Evolutionary conservation across 2,329 filamentous ascomycete species (phyloP).

Genomic region (Chaetoscypha palmicola): DNA sequence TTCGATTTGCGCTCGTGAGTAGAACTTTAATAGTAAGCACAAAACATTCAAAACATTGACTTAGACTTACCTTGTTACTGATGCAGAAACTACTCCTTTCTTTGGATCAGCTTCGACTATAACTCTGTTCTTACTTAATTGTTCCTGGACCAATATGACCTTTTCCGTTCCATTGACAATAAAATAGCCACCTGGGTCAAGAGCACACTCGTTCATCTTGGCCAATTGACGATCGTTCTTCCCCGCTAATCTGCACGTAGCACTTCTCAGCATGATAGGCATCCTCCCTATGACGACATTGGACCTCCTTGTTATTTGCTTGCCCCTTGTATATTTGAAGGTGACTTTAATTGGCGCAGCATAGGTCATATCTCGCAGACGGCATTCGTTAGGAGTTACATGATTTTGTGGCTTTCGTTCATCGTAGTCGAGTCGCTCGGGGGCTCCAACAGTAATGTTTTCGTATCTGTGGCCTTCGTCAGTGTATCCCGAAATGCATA

Average conservation of each 20-base stretch:
- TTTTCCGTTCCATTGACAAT: slow-evolving; percentile 97
- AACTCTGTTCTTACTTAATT: slow-evolving; percentile 97
- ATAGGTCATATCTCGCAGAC: slow-evolving; percentile 95
- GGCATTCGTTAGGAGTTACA: slow-evolving; percentile 93
- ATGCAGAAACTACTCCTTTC: slow-evolving; percentile 89
- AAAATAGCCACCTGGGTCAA: slow-evolving; percentile 96
- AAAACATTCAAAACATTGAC: not conserved
- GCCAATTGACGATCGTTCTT: slow-evolving; percentile 87
- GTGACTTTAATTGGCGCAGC: slow-evolving; percentile 90
- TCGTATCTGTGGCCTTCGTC: slow-evolving; percentile 47
- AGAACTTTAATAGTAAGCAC: slow-evolving; percentile 51
- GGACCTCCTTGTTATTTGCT: slow-evolving; percentile 64
- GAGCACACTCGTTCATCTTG: slow-evolving; percentile 84
- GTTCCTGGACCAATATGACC: slow-evolving; percentile 96
- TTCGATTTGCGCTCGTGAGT: slow-evolving; percentile 98
- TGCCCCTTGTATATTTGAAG: slow-evolving; percentile 80
- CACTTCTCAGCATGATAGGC: slow-evolving; percentile 95
- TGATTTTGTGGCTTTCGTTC: slow-evolving; percentile 62
- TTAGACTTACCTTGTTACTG: slow-evolving; percentile 61
- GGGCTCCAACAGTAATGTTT: slow-evolving; percentile 79
- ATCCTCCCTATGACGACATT: slow-evolving; percentile 81
- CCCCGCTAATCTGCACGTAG: slow-evolving; percentile 78
- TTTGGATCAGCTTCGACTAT: slow-evolving; percentile 91
- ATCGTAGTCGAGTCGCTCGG: slow-evolving; percentile 71
- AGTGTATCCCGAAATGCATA: not conserved